Evolutionary conservation across 305 asterid genomes (phyloP), one percentile per base, ranked within the genome.

Genomic region (Rubia occidens): DNA sequence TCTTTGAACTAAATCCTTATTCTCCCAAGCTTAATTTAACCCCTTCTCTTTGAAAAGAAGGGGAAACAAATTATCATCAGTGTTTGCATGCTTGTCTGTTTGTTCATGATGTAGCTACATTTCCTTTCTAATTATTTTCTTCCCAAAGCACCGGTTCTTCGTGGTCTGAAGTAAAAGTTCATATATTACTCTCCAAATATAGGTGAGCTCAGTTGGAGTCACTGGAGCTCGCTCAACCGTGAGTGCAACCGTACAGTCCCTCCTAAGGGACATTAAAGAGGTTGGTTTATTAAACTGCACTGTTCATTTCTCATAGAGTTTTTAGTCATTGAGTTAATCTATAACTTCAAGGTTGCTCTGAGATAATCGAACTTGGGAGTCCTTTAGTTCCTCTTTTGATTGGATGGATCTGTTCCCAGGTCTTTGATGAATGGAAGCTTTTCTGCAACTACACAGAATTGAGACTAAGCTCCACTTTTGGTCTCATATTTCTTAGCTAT

Each of bases 161-260:
- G 10, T 40, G 51, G 49, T 40, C 67, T 39, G 40, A 26, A 72
- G 35, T 45, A 64, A 26, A 10, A 44, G 29, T 43, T 71, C 17
- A 56, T 72, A 20, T 75, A 62, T 56, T 68, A 47, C 61, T 53
- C 65, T 32, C 58, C 15, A 35, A 69, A 63, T 72, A 70, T 76
- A 91, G 95, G 98, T 94, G 77, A 90, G 96, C 71, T 37, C 96
- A 4, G 85, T 90, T 61, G 98, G 98, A 82, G 98, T 94, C 55
- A 94, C 98, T n/a, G 98, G 98, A 74, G 87, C 97, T 75, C 88
- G 97, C 39, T 81, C 85, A 69, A 78, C 91, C 37, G 97, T 94
- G 69, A 94, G 85, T 74, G 69, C 17, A 3, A 86, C 78, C 75
- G 98, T 94, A 76, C 81, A 85, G 71, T 73, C 87, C 68, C 98